Base-by-base conservation (phyloP, 371 early-diverging fungal genomes). In the Saksenaea vasiformis region DNA sequence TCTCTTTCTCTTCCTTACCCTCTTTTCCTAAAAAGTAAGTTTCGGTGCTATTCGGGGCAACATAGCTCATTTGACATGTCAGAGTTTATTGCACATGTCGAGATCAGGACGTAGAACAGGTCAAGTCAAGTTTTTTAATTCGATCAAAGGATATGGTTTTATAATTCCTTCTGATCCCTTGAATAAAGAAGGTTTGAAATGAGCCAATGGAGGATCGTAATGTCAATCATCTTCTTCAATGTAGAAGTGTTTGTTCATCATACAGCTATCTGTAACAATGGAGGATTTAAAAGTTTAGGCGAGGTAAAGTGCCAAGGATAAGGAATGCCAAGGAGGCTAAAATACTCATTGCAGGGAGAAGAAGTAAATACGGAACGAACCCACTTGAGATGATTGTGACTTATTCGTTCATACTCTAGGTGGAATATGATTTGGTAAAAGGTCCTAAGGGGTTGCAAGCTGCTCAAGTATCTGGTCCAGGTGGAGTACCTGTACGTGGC, bases 91-190 rank as follows among this genome's bases (percentile, higher is more conserved):
- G 51, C 51, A 22, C 51, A 47, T 47, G 31, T 61, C 66, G 17
- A 35, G 43, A 28, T 56, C 69, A 34, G 58, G 59, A 37, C 80
- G 84, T 31, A 82, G 78, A 60, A 81, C 79, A 58, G 92, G 93
- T 13, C 79, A 71, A 36, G 91, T 91, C 74, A 91, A 93, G 87
- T 93, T 92, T 72, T 93, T 93, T 75, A 90, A 91, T 70, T 83
- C 86, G 59, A 86, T 84, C 70, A 93, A 93, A 76, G 93, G 93
- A 43, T 93, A 85, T 67, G 94, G 94, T 0, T 93, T 93, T 70
- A 89, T 93, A 60, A 80, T 92, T 58, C 90, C 91, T 3, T 74
- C 80, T 57, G 86, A 86, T 36, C 67, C 78, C 31, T 83, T 76
- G 15, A 72, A 73, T 27, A 74, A 77, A 53, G 92, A 91, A 86